Percentiles rank a stretch among this genome's conserved stretches.
These are phyloP conservation scores for Trichoderma polysporum DNA, from an alignment of 2,329 filamentous ascomycete species.

Conservation along the genomic window DNA sequence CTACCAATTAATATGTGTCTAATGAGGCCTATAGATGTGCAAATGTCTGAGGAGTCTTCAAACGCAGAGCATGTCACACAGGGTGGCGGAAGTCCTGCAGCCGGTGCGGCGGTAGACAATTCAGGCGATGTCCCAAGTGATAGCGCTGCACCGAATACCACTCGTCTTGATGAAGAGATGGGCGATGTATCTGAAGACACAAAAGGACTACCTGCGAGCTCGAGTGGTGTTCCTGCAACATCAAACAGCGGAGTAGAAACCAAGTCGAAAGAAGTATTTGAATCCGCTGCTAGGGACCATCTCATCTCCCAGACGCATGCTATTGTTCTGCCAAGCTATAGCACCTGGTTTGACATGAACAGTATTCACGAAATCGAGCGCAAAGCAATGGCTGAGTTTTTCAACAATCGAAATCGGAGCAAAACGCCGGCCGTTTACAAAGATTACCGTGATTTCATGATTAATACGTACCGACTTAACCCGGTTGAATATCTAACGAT, in stretches of 20 bases:
- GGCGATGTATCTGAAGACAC: conserved; percentile 60
- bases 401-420: conserved; percentile 97
- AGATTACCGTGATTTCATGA: conserved; percentile 99
- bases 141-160: conserved; percentile 55
- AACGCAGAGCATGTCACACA: conserved; percentile 55
- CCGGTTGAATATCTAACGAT: conserved; percentile 96
- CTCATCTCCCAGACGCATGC: conserved; percentile 91
- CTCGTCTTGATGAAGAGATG: conserved; percentile 78
- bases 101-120: conserved; percentile 56
- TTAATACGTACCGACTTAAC: conserved; percentile 97
- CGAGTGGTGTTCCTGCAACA: conserved; percentile 49
- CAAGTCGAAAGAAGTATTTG: conserved; percentile 77
- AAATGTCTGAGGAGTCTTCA: conserved; percentile 57
- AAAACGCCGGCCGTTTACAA: conserved; percentile 98
- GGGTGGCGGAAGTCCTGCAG: conserved; percentile 59
- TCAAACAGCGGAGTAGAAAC: conserved; percentile 52
- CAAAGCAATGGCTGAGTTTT: conserved; percentile 95
- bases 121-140: conserved; percentile 68
- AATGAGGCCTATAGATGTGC: conserved; percentile 50
- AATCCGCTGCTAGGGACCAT: conserved; percentile 86
- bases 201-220: conserved; percentile 46
- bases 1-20: background rate
- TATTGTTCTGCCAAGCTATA: conserved; percentile 96
- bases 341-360: conserved; percentile 99
- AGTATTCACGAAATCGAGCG: conserved; percentile 85